Evolutionary conservation across 148 eudicot genomes (phyloP).

Genomic region (Rhododendron williamsianum): DNA sequence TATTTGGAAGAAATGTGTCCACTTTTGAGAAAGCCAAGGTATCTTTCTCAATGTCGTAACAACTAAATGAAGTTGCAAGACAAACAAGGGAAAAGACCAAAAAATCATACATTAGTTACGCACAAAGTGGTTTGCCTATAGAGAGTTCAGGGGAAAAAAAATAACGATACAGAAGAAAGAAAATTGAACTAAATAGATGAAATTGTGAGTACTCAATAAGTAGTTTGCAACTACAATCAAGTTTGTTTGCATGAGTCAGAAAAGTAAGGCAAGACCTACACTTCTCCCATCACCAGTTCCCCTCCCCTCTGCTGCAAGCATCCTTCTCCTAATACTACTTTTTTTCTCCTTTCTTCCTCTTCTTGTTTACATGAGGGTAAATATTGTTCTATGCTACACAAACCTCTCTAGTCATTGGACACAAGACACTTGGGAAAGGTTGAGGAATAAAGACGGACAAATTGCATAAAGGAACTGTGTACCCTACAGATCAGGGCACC

Average conservation of each 20-base stretch:
- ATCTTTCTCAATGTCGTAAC: constrained; percentile 82
- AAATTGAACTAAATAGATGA: background rate
- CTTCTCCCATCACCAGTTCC: background rate
- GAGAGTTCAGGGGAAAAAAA: background rate
- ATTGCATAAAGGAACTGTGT: background rate
- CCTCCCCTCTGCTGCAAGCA: background rate
- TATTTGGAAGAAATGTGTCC: constrained; percentile 76
- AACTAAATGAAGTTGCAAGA: constrained; percentile 40
- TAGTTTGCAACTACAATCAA: background rate
- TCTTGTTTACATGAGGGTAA: background rate
- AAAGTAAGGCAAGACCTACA: background rate
- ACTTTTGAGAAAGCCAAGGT: constrained; percentile 85
- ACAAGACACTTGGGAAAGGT: background rate
- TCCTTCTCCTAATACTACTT: background rate
- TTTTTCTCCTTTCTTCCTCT: background rate
- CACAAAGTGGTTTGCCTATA: background rate
- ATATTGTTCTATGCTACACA: background rate
- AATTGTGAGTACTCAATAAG: background rate
- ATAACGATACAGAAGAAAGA: background rate
- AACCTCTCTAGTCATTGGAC: background rate
- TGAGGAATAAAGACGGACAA: background rate
- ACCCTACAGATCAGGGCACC: background rate
- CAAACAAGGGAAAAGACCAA: background rate
- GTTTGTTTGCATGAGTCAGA: background rate
- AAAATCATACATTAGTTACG: background rate